Evolutionary conservation across 805 yeast genomes (phyloP), one percentile per base, ranked within the genome.

Genomic region (Torulaspora delbrueckii): DNA sequence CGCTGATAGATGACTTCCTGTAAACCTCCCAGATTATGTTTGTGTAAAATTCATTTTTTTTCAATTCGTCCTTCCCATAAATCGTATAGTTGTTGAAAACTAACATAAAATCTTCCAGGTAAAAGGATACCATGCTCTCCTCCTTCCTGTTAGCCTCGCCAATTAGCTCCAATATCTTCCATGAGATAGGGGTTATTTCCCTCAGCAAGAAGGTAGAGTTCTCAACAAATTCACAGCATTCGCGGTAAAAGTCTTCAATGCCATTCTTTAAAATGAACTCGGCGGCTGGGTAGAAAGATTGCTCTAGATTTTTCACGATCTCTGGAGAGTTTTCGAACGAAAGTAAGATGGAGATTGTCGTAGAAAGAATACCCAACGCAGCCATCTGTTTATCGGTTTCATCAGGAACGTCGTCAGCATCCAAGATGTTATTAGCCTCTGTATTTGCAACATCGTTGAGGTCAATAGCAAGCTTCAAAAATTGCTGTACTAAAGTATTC

Each of bases 241-340:
- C 96, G 32, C 84, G 76, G 54, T 83, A 76, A 59, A 86, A 86
- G 56, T 86, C 91, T 41, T 80, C 81, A 55, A 86, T 64, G 32
- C 78, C 78, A 58, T 84, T 76, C 28, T 70, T 75, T 32, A 91
- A 72, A 5, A 90, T 84, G 53, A 75, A 78, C 48, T 76, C 76
- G 37, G 88, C 78, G 12, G 82, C 81, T 5, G 96, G 95, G 40
- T 75, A 67, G 40, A 86, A 77, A 5, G 81, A 78, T 43, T 77
- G 81, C 58, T 86, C 88, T 41, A 90, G 71, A 59, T 73, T 74
- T 19, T 65, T 67, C 12, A 87, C 82, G 40, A 84, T 74, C 34
- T 80, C 85, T 7, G 72, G 71, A 1, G 96, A 82, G 59, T 83
- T 84, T 63, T 93, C 96, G 68, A 90, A 80, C 4, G 96, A 82